A percentile compares a stretch with the other conserved stretches of the same genome.
Conservation (phyloP, 495 filamentous ascomycete species). For the Hypoxylon rickii region DNA sequence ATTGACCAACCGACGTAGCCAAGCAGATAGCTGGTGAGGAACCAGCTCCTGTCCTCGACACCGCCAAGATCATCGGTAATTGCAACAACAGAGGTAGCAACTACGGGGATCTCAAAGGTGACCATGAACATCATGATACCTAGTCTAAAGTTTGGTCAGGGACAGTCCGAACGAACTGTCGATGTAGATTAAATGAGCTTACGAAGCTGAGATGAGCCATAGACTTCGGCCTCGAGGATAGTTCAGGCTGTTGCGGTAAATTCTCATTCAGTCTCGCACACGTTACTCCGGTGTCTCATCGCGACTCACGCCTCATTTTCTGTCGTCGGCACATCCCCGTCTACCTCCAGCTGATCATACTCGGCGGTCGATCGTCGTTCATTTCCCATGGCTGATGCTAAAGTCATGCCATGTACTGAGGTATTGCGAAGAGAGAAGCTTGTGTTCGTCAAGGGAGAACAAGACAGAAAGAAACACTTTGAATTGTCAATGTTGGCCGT, state of each 20-base stretch:
- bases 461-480: too few species aligned
- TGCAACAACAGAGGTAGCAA: constrained; percentile 52
- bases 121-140: constrained; percentile 41
- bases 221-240: neutral
- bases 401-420: too few species aligned
- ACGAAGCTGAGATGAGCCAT: neutral
- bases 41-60: constrained; percentile 50
- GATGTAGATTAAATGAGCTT: neutral
- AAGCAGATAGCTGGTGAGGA: constrained; percentile 41
- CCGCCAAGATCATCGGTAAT: constrained; percentile 51
- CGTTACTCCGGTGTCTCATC: neutral
- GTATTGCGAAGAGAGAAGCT: too few species aligned
- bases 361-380: neutral
- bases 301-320: neutral
- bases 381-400: neutral
- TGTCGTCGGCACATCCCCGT: neutral
- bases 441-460: too few species aligned
- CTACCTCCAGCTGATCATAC: neutral
- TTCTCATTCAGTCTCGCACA: neutral
- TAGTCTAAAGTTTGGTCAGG: neutral
- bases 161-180: neutral
- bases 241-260: neutral
- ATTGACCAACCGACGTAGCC: constrained; percentile 4
- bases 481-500: too few species aligned
- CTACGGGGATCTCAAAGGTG: constrained; percentile 52